phyloP scores from a whole-genome alignment of 1,284 basidiomycete species.

The Ustilago lituana region DNA sequence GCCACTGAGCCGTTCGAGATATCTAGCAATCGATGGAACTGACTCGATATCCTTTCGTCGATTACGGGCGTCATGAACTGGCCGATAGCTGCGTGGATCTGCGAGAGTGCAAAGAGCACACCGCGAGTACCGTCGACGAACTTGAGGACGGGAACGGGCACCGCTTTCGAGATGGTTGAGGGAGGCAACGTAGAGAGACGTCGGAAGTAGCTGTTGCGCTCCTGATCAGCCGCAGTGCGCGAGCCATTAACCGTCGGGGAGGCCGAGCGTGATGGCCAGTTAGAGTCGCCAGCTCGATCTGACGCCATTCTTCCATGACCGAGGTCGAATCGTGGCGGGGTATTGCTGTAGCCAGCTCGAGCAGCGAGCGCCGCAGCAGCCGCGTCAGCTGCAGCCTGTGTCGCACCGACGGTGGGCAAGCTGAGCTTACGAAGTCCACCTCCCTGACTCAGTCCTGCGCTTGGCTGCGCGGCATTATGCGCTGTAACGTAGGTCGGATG shows the following conservation, averaged over 20 bases:
- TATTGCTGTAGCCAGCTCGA: conserved; percentile 31
- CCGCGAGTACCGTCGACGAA: conserved; percentile 89
- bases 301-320: conserved; percentile 40
- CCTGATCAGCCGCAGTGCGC: conserved; percentile 71
- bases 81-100: conserved; percentile 87
- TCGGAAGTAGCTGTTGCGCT: conserved; percentile 88
- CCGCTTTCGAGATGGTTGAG: conserved; percentile 75
- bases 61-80: conserved; percentile 87
- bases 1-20: conserved; percentile 82
- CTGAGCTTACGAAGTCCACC: conserved; percentile 58
- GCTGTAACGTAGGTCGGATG: not conserved
- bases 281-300: conserved; percentile 23
- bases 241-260: conserved; percentile 70
- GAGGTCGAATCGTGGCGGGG: conserved; percentile 34
- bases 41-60: conserved; percentile 77
- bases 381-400: conserved; percentile 58
- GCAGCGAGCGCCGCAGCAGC: conserved; percentile 52
- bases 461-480: conserved; percentile 3
- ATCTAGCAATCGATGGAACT: conserved; percentile 56
- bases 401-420: conserved; percentile 54
- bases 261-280: conserved; percentile 32
- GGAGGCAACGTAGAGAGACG: conserved; percentile 79
- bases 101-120: conserved; percentile 89
- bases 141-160: conserved; percentile 78
- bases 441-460: conserved; percentile 11